Evolutionary conservation across 345 rosid genomes (phyloP).

Genomic region (Linum usitatissimum): DNA sequence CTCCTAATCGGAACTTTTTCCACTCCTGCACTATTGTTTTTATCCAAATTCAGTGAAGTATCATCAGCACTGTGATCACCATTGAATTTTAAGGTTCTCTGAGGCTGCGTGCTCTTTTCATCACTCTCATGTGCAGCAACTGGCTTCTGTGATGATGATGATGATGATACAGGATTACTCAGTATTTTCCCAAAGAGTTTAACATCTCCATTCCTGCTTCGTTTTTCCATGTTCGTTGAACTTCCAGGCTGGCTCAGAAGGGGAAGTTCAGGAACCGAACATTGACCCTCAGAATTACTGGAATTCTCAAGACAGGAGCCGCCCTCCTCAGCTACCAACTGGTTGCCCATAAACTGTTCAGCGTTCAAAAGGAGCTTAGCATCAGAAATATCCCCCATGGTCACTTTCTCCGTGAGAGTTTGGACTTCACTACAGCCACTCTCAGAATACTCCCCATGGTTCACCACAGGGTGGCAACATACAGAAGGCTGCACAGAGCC

Average conservation of each 20-base stretch:
- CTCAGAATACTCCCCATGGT: slow-evolving; percentile 25
- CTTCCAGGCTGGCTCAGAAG: slow-evolving; percentile 23
- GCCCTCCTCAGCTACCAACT: slow-evolving; percentile 26
- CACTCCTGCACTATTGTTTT: slow-evolving; percentile 29
- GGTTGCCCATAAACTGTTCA: slow-evolving; percentile 17
- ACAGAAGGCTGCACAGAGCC: slow-evolving; percentile 21
- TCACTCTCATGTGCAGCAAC: slow-evolving; percentile 24
- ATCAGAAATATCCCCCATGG: slow-evolving; percentile 33
- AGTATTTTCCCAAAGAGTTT: slow-evolving; percentile 82
- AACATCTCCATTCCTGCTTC: slow-evolving; percentile 54
- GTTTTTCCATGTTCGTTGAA: slow-evolving; percentile 39
- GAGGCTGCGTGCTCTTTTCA: slow-evolving; percentile 24
- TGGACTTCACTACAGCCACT: slow-evolving; percentile 29
- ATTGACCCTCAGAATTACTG: slow-evolving; percentile 20
- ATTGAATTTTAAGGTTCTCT: slow-evolving; percentile 20
- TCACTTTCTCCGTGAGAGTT: slow-evolving; percentile 27
- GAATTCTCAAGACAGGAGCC: slow-evolving; percentile 52
- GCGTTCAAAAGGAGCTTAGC: slow-evolving; percentile 22
- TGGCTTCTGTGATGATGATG: slow-evolving; percentile 16
- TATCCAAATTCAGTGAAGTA: slow-evolving; percentile 34
- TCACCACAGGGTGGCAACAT: slow-evolving; percentile 20
- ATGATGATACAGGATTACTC: slow-evolving; percentile 21
- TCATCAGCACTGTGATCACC: slow-evolving; percentile 25
- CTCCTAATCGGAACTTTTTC: slow-evolving; percentile 59
- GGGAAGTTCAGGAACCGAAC: slow-evolving; percentile 32